These are phyloP conservation scores for Tolypocladium endophyticum DNA, from an alignment of 2,329 filamentous ascomycete genomes.

Conservation along the genomic window DNA sequence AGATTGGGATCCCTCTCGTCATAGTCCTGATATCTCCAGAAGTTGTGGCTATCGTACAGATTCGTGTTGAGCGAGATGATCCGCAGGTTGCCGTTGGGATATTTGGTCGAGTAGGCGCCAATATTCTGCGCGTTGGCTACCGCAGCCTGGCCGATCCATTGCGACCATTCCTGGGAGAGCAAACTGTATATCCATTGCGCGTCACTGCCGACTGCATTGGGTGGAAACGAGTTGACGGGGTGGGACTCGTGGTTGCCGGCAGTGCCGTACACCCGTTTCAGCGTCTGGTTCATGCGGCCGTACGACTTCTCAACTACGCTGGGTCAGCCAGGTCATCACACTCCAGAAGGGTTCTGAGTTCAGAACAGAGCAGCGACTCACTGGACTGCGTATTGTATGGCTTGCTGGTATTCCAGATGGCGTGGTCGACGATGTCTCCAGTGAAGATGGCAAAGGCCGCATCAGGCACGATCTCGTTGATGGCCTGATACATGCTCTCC, in stretches of 20 bases:
- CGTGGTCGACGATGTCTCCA: slow-evolving; percentile 46
- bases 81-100: slow-evolving; percentile 34
- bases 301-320: slow-evolving; percentile 33
- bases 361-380: slow-evolving; percentile 5
- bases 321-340: neutral
- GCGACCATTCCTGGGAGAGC: slow-evolving; percentile 33
- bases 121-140: slow-evolving; percentile 22
- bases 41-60: slow-evolving; percentile 46
- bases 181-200: slow-evolving; percentile 42
- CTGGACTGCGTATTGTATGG: slow-evolving; percentile 19
- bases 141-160: slow-evolving; percentile 30
- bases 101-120: slow-evolving; percentile 37
- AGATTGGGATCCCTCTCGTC: slow-evolving; percentile 38
- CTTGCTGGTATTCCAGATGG: slow-evolving; percentile 33
- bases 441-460: slow-evolving; percentile 48
- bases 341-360: neutral
- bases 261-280: slow-evolving; percentile 37
- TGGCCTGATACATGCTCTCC: slow-evolving; percentile 43
- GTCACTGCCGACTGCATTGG: slow-evolving; percentile 23
- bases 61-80: slow-evolving; percentile 51
- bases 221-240: slow-evolving; percentile 38
- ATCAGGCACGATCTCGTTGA: slow-evolving; percentile 32
- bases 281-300: slow-evolving; percentile 27
- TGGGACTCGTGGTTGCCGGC: slow-evolving; percentile 47
- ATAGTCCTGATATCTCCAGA: slow-evolving; percentile 37